Conservation (phyloP, 441 rosid genomes). For the Syzygium syzygioides region DNA sequence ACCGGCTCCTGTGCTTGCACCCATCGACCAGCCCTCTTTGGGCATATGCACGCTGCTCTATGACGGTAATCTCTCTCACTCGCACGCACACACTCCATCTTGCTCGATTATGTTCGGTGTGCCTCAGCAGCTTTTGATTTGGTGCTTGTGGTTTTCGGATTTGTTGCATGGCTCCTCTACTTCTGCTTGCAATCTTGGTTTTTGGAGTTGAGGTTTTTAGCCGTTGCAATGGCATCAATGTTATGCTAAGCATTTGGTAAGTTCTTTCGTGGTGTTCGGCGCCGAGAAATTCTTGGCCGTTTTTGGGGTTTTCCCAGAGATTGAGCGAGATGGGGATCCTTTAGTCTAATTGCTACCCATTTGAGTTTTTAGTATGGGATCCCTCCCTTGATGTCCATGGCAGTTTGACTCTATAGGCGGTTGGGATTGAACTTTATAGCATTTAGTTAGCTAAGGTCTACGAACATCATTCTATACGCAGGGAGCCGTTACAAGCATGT, state of each 20-base stretch:
- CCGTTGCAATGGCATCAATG: background rate
- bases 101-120: background rate
- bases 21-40: background rate
- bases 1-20: background rate
- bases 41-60: background rate
- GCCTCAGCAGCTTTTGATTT: background rate
- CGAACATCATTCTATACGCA: background rate
- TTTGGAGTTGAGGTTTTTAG: background rate
- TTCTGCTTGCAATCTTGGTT: background rate
- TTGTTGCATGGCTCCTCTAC: background rate
- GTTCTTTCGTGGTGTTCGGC: background rate
- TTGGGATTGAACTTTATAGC: background rate
- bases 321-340: background rate
- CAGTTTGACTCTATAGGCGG: background rate
- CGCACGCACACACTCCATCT: background rate
- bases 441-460: background rate
- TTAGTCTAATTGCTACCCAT: background rate
- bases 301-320: background rate
- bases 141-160: background rate
- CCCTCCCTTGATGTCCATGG: background rate
- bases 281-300: background rate
- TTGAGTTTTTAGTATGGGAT: background rate
- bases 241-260: background rate
- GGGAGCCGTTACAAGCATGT: background rate
- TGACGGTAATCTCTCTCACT: background rate